Percentiles rank a stretch among this genome's conserved stretches.
Evolutionary conservation across 164 flowering plant genomes (phyloP).

Genomic region (Macadamia tetraphylla): DNA sequence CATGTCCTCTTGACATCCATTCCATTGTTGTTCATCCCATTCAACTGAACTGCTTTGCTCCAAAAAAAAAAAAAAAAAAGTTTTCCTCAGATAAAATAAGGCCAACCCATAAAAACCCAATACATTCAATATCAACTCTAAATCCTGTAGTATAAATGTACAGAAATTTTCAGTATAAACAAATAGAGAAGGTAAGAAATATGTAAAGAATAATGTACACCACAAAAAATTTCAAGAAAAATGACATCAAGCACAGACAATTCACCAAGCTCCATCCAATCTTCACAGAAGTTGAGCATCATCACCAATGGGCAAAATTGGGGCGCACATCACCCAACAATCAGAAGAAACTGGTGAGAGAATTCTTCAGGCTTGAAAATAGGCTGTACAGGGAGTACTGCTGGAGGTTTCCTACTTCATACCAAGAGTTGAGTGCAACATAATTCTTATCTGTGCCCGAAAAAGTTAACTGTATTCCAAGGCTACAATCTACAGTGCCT

Average conservation of each 20-base stretch:
- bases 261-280: too few species aligned
- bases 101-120: too few species aligned
- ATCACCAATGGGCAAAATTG: not conserved
- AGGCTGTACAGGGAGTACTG: slow-evolving; percentile 86
- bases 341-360: slow-evolving; percentile 67
- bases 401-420: slow-evolving; percentile 73
- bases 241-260: not conserved
- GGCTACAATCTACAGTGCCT: slow-evolving; percentile 81
- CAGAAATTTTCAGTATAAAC: too few species aligned
- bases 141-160: too few species aligned
- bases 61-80: too few species aligned
- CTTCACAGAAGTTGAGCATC: not conserved
- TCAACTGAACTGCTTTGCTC: too few species aligned
- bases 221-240: not conserved
- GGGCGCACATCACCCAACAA: not conserved
- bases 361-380: slow-evolving; percentile 66
- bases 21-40: too few species aligned
- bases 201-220: not conserved
- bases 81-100: too few species aligned
- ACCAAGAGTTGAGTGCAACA: slow-evolving; percentile 80
- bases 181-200: too few species aligned
- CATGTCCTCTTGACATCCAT: too few species aligned
- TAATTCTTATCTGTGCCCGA: slow-evolving; percentile 95
- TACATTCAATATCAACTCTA: too few species aligned
- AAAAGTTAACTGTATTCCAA: slow-evolving; percentile 85